phyloP scores from a whole-genome alignment of 129 eudicot species.

The Dittrichia graveolens region DNA sequence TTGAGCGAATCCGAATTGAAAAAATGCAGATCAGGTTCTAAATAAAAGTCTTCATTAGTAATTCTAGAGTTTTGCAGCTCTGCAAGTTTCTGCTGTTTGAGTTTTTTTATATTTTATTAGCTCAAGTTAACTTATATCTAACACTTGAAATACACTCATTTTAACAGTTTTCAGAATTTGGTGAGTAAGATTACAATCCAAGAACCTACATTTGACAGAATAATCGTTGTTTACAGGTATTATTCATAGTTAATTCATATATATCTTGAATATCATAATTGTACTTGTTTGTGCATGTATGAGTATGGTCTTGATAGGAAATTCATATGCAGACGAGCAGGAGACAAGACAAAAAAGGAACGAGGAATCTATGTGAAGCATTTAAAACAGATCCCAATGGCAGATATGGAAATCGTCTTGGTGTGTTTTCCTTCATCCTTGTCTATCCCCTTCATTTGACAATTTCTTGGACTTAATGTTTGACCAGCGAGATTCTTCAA shows the following conservation, averaged over 20 bases:
- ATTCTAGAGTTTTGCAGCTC: too few species aligned
- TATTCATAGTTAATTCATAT: neutral
- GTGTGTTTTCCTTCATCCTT: slow-evolving; percentile 38
- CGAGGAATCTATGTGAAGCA: slow-evolving; percentile 89
- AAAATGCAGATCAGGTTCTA: slow-evolving; percentile 78
- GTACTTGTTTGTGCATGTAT: too few species aligned
- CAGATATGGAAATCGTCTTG: slow-evolving; percentile 95
- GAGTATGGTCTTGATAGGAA: neutral
- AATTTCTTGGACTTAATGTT: neutral
- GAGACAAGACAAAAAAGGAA: slow-evolving; percentile 48
- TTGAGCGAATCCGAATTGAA: slow-evolving; percentile 86
- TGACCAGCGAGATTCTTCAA: slow-evolving; percentile 3
- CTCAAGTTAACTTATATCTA: neutral
- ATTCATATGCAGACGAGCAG: slow-evolving; percentile 58
- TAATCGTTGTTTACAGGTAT: slow-evolving; percentile 95
- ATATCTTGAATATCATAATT: neutral
- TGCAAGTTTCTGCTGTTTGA: neutral
- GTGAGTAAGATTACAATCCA: slow-evolving; percentile 77
- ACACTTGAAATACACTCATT: slow-evolving; percentile 11
- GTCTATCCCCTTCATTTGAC: neutral
- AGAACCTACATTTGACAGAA: slow-evolving; percentile 97
- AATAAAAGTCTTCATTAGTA: neutral
- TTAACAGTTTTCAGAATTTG: slow-evolving; percentile 64
- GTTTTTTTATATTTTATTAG: neutral
- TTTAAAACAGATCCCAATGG: slow-evolving; percentile 95